Evolutionary conservation across 805 yeast species (phyloP), one percentile per base, ranked within the genome.

Genomic region (Spathaspora sp.): DNA sequence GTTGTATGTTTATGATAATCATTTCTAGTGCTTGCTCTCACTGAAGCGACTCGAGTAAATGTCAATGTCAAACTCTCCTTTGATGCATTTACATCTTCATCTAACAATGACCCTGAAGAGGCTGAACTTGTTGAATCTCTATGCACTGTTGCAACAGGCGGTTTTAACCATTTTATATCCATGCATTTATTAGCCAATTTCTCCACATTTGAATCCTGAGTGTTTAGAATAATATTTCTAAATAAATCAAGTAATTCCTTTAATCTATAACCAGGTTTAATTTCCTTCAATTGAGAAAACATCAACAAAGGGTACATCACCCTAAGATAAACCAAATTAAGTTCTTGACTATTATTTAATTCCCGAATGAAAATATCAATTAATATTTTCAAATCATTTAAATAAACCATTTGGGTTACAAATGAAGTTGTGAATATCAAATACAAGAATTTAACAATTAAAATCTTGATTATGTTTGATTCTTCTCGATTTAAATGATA

Each of bases 351-450:
- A 60, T 92, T 84, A 57, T 80, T 79, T 49, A 93, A 72, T 62
- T 92, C 97, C 49, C 98, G 72, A 1, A 92, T 75, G 49, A 92
- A 75, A 9, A 92, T 91, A 61, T 90, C 97, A 12, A 87, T 83
- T 51, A 92, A 77, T 6, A 92, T 96, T 59, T 86, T 85, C 52
- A 92, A 69, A 64, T 92, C 98, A 60, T 92, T 92, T 55, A 89
- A 73, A 63, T 92, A 92, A 47, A 90, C 81, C 59, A 85, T 76
- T 52, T 85, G 87, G 49, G 80, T 73, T 0, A 96, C 85, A 38
- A 70, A 69, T 5, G 84, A 75, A 3, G 84, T 80, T 1, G 92
- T 84, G 67, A 92, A 81, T 1, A 92, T 78, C 52, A 87, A 67
- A 64, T 89, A 89, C 8, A 92, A 70, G 52, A 89, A 76, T 67